Conservation (phyloP, 495 filamentous ascomycete species). For the Hypoxylon rickii region DNA sequence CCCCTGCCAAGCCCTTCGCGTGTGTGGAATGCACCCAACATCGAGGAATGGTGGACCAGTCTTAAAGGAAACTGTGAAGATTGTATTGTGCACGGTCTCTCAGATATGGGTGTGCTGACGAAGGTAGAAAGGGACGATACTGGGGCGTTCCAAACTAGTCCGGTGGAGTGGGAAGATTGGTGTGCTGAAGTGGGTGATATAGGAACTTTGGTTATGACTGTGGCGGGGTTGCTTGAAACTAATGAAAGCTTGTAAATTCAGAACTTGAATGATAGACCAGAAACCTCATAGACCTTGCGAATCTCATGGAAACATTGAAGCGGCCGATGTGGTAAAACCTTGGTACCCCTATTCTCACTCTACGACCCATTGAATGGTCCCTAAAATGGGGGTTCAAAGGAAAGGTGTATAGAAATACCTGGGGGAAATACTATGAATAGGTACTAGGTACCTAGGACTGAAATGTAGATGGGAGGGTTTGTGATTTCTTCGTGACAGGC, state of each 20-base stretch:
- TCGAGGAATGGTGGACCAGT: neutral
- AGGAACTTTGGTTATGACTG: neutral
- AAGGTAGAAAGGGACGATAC: neutral
- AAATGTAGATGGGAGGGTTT: too few relatives aligned
- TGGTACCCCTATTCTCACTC: too few relatives aligned
- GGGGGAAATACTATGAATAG: too few relatives aligned
- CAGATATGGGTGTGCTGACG: neutral
- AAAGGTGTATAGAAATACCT: too few relatives aligned
- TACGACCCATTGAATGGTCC: too few relatives aligned
- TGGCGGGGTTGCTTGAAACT: neutral
- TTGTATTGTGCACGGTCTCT: neutral
- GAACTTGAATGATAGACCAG: too few relatives aligned
- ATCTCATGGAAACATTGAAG: too few relatives aligned
- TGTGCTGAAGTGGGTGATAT: neutral
- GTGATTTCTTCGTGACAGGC: too few relatives aligned
- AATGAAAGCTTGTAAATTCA: neutral
- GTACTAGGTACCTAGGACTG: too few relatives aligned
- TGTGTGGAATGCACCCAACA: neutral
- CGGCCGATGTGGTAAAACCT: too few relatives aligned
- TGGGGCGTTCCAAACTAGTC: neutral
- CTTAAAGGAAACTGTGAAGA: neutral
- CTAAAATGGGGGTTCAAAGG: too few relatives aligned
- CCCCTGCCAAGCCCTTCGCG: neutral
- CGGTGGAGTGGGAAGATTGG: neutral
- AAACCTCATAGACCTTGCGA: too few relatives aligned